A percentile compares a stretch with the other conserved stretches of the same genome.
phyloP scores from a whole-genome alignment of 2,329 filamentous ascomycete species.

The Trichoderma oligosporum region DNA sequence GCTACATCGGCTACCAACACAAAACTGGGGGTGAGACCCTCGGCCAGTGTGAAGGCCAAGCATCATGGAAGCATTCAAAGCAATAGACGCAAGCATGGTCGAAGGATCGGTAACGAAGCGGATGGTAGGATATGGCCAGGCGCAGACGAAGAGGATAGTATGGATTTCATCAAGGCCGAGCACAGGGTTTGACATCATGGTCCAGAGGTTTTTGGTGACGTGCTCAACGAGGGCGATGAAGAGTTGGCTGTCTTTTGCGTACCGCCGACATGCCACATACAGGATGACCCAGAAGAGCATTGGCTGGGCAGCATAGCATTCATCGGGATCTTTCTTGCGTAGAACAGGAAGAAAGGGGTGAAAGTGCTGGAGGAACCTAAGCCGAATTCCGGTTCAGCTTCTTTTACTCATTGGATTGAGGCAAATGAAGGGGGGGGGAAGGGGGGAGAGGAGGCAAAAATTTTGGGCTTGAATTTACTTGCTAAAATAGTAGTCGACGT shows the following conservation, averaged over 20 bases:
- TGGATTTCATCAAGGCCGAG: conserved; percentile 48
- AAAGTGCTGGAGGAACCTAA: conserved; percentile 49
- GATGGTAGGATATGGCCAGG: conserved; percentile 50
- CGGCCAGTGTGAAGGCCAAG: conserved; percentile 51
- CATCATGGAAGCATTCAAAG: conserved; percentile 46
- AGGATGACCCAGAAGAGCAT: conserved; percentile 55
- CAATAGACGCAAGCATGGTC: conserved; percentile 44
- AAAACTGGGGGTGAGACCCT: conserved; percentile 48
- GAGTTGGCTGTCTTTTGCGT: conserved; percentile 41
- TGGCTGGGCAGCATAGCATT: conserved; percentile 45
- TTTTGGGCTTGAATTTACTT: conserved; percentile 38
- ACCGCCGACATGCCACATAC: conserved; percentile 47
- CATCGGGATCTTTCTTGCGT: conserved; percentile 47
- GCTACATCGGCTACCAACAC: conserved; percentile 41
- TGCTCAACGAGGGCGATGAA: conserved; percentile 46
- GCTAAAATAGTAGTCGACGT: conserved; percentile 55
- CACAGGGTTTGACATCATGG: conserved; percentile 40
- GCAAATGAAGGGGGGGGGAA: rapidly evolving
- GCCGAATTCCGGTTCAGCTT: neutral
- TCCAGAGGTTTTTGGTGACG: conserved; percentile 45
- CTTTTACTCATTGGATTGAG: no score
- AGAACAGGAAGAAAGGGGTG: conserved; percentile 53
- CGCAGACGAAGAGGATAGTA: conserved; percentile 48
- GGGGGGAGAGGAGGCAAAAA: neutral
- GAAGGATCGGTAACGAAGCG: conserved; percentile 51